Evolutionary conservation across 1,284 basidiomycete genomes (phyloP).

Genomic region (Tilletia setariae): DNA sequence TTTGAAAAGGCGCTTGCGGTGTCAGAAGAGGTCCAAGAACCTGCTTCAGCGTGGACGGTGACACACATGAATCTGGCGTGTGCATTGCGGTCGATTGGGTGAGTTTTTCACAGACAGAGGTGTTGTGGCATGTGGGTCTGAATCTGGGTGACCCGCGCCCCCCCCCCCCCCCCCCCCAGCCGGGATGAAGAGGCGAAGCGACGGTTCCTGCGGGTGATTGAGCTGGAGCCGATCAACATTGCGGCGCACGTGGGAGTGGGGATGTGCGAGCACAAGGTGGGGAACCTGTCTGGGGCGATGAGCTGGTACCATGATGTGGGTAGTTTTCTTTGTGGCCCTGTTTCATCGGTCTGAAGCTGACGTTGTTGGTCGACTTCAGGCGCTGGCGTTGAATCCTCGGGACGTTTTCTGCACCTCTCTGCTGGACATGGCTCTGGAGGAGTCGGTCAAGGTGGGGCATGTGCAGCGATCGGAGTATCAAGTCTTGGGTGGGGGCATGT

Average conservation of each 20-base stretch:
- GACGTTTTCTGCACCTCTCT: constrained; percentile 36
- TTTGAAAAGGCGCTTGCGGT: constrained; percentile 60
- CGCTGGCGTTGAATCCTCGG: constrained; percentile 34
- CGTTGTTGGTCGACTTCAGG: constrained; percentile 12
- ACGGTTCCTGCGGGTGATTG: constrained; percentile 34
- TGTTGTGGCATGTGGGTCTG: too few relatives aligned
- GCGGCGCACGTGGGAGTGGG: constrained; percentile 42
- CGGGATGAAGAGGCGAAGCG: constrained; percentile 29
- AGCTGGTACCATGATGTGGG: constrained; percentile 40
- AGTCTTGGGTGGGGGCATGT: too few relatives aligned
- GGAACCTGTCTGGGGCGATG: constrained; percentile 40
- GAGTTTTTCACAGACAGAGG: too few relatives aligned
- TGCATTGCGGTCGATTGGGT: constrained; percentile 19
- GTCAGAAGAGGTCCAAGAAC: constrained; percentile 69
- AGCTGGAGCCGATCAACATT: constrained; percentile 40
- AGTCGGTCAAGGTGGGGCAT: constrained; percentile 16
- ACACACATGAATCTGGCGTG: constrained; percentile 65
- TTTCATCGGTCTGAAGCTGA: neutral
- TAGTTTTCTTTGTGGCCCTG: neutral
- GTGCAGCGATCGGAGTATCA: too few relatives aligned
- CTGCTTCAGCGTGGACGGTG: constrained; percentile 75
- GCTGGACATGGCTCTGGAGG: constrained; percentile 37
- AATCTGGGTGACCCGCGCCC: too few relatives aligned
- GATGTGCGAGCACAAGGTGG: constrained; percentile 40
- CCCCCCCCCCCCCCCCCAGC: too few relatives aligned